Base-by-base conservation (phyloP, 345 rosid genomes). In the Euphorbia lathyris region DNA sequence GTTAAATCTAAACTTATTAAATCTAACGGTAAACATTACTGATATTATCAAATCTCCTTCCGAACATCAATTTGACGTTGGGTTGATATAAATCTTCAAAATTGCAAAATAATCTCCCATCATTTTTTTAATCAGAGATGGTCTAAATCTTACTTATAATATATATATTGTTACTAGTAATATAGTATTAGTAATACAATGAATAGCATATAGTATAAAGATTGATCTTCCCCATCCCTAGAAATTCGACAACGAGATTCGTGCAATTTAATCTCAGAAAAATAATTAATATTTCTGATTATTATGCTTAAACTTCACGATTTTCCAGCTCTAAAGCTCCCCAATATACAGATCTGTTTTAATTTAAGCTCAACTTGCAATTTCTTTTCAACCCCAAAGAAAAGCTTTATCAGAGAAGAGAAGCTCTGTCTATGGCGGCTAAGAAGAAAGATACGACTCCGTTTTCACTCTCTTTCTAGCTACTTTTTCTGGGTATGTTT, bases 241-340 rank as follows among this genome's bases (percentile, higher is more conserved):
- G 40, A 63, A 12, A 68, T 50, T 62, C 57, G 3, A 57, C 70
- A 72, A 72, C 69, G 81, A 82, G 84, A 84, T 74, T 76, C 67
- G 79, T 56, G 84, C 84, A 16, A 60, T 10, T 60, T 17, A 20
- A 52, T 27, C 65, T 50, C 42, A 20, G 12, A 32, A 60, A 32
- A 13, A 12, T 11, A 19, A 60, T 65, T n/a, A 38, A 34, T 34
- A 50, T 66, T 5, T 20, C 27, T 14, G 23, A 29, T 19, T 32
- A 29, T 30, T 38, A 69, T 32, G 72, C 88, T 82, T 81, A 48
- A 71, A 40, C 53, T 57, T 29, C 43, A 79, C 70, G 83, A 59
- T 45, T 77, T 68, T 71, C 82, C 86, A 79, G 81, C 84, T 77
- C 72, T 69, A 58, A 71, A 80, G 68, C 66, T 76, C 48, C 20